Base-by-base conservation (phyloP, 441 rosid genomes). In the Pelargonium hybrid region DNA sequence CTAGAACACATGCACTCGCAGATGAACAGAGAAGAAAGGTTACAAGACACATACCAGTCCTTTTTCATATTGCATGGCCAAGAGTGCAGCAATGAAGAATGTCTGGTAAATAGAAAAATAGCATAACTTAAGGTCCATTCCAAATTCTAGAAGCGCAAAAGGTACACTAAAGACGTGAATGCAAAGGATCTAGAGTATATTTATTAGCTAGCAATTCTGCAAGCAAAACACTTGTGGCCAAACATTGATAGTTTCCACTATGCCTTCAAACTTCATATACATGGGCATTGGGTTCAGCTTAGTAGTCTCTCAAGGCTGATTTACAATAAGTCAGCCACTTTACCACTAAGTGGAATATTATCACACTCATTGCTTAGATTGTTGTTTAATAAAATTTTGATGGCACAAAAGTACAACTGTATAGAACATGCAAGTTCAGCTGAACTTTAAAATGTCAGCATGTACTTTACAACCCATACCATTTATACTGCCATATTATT, bases 21-120 rank as follows among this genome's bases (percentile, higher is more conserved):
- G 17, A 5, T 11, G 11, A 23, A 68, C 39, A 45, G 47, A 47
- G n/a, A 4, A 66, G 68, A 73, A 57, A 72, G 45, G 41, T 50
- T 17, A 78, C 59, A 72, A 68, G 83, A 77, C 79, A 69, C 80
- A 59, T 94, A 94, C 98, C 97, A 94, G 83, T 68, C 91, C 90
- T 82, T 89, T 94, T 81, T 86, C 82, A 61, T 94, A 94, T 79
- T 94, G 98, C 97, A 94, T 94, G 71, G 98, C 96, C 88, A 91
- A 85, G 66, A 91, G 91, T 18, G 93, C 97, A 75, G 96, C 98
- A 74, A 90, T 88, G 74, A 94, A 91, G 84, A 94, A 91, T 61
- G 97, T 91, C 98, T 91, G 88, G 69, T 57, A 73, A 80, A 70
- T 65, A 73, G 43, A 82, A 66, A 71, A 66, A 71, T 9, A 74